Conservation (phyloP, 2,329 filamentous ascomycete species). For the Arthrinium phaeospermum region DNA sequence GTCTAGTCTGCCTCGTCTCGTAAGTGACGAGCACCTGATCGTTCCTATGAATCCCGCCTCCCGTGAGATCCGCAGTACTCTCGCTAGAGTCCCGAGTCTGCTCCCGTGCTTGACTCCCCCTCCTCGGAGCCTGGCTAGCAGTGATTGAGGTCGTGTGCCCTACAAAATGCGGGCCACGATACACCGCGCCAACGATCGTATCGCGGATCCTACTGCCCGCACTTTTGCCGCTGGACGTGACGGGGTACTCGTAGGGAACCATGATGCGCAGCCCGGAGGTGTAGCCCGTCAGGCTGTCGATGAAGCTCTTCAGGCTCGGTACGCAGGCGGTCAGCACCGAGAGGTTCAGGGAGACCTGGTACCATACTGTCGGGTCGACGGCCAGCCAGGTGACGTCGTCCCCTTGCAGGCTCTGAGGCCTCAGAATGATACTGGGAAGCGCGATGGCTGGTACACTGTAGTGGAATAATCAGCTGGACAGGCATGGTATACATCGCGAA, state of each 20-base stretch:
- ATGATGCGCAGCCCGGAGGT: neutral
- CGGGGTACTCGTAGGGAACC: neutral
- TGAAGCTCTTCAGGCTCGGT: constrained; percentile 27
- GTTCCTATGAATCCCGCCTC: neutral
- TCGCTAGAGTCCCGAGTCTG: neutral
- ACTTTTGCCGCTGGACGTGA: neutral
- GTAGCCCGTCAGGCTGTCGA: constrained; percentile 21
- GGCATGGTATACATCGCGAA: neutral
- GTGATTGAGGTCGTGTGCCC: neutral
- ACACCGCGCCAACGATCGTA: neutral
- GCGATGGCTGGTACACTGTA: constrained; percentile 8
- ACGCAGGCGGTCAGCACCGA: constrained; percentile 29
- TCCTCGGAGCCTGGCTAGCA: neutral
- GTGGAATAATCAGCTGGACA: neutral
- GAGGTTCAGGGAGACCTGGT: constrained; percentile 23
- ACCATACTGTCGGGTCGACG: constrained; percentile 20
- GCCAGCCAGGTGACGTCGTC: constrained; percentile 24
- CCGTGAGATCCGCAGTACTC: neutral
- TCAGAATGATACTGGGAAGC: neutral
- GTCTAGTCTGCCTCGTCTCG: neutral
- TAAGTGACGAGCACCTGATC: neutral
- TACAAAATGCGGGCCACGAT: neutral
- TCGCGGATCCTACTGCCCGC: neutral
- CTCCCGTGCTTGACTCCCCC: neutral
- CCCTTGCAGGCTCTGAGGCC: neutral